Conservation (phyloP, 257 asterid species). For the Ocimum tenuiflorum region DNA sequence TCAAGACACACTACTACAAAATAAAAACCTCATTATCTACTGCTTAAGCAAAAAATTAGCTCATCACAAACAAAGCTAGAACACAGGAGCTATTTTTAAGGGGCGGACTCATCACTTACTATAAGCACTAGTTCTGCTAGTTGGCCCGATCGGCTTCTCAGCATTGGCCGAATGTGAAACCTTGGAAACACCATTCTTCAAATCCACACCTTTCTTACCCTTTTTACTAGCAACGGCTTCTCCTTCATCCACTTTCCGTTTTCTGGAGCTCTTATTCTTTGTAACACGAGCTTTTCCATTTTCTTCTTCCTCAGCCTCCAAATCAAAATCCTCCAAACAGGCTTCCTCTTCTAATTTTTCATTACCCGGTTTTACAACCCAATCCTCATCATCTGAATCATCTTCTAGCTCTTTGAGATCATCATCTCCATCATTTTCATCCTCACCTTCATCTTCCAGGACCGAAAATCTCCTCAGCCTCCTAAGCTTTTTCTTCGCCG, state of each 20-base stretch:
- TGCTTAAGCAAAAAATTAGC: constrained; percentile 10
- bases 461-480: constrained; percentile 43
- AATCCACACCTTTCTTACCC: constrained; percentile 34
- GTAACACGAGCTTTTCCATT: constrained; percentile 15
- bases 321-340: constrained; percentile 42
- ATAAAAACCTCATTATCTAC: not conserved
- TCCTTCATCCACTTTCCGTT: constrained; percentile 36
- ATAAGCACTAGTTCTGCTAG: constrained; percentile 22
- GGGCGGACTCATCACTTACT: constrained; percentile 42
- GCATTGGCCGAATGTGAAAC: constrained; percentile 21
- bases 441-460: constrained; percentile 47
- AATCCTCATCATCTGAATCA: constrained; percentile 74
- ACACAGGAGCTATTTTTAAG: not conserved
- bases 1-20: not conserved
- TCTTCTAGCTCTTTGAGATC: constrained; percentile 31
- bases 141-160: constrained; percentile 25
- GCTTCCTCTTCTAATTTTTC: constrained; percentile 47
- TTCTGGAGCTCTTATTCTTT: constrained; percentile 29
- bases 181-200: constrained; percentile 24
- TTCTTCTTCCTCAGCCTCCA: constrained; percentile 50
- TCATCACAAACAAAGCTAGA: not conserved
- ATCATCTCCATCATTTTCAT: constrained; percentile 35
- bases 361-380: constrained; percentile 46
- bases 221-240: constrained; percentile 41
- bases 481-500: constrained; percentile 45